Percentiles rank a stretch among this genome's conserved stretches.
Evolutionary conservation across 176 grass and related monocot species (phyloP).

Genomic region (Chrysopogon serrulatus): DNA sequence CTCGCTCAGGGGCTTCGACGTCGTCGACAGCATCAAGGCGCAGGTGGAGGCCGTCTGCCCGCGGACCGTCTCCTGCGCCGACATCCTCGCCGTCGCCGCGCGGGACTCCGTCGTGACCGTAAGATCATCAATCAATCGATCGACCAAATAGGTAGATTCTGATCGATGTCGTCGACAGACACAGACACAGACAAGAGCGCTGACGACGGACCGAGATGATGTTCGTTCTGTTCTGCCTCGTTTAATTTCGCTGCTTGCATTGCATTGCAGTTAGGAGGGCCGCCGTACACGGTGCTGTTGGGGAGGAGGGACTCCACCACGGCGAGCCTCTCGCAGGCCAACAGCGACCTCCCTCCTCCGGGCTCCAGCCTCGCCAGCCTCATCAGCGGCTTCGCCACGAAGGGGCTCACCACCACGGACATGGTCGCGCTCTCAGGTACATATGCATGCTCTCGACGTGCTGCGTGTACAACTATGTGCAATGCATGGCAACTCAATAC

Average conservation of each 20-base stretch:
- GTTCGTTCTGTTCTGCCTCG: neutral
- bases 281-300: slow-evolving; percentile 47
- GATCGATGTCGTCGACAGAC: neutral
- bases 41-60: slow-evolving; percentile 56
- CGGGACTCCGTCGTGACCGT: slow-evolving; percentile 35
- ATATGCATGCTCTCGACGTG: neutral
- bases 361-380: slow-evolving; percentile 31
- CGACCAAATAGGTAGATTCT: neutral
- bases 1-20: slow-evolving; percentile 58
- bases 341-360: slow-evolving; percentile 49
- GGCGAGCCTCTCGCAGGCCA: slow-evolving; percentile 34
- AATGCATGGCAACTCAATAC: neutral
- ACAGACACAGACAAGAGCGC: too few relatives aligned
- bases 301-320: slow-evolving; percentile 66
- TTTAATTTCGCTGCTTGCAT: neutral
- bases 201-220: neutral
- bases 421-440: slow-evolving; percentile 74
- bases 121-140: neutral
- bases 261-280: slow-evolving; percentile 48
- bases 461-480: too few relatives aligned
- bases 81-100: slow-evolving; percentile 54
- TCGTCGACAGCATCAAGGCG: slow-evolving; percentile 54
- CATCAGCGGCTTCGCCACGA: slow-evolving; percentile 44
- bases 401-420: slow-evolving; percentile 48
- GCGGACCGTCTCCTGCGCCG: slow-evolving; percentile 47